Percentiles rank a stretch among this genome's conserved stretches.
Evolutionary conservation across 192 early-diverging fungal genomes (phyloP).

Genomic region (Backusella tarrabulga): DNA sequence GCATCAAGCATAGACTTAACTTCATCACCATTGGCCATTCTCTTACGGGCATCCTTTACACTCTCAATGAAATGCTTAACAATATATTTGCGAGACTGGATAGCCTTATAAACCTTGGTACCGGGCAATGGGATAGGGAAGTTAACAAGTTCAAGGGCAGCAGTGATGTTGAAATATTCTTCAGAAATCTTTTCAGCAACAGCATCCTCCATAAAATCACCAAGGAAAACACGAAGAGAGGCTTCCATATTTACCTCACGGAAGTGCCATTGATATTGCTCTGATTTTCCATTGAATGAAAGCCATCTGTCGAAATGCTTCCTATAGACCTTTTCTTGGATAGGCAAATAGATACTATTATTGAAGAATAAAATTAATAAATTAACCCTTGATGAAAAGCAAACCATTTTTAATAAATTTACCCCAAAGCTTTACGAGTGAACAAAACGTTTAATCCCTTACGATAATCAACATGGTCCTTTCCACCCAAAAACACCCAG

Average conservation of each 20-base stretch:
- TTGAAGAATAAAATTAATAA: background rate
- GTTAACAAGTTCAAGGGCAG: slow-evolving; percentile 46
- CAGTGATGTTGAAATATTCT: slow-evolving; percentile 45
- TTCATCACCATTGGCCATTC: slow-evolving; percentile 28
- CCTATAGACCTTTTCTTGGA: slow-evolving; percentile 35
- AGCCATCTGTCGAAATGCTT: slow-evolving; percentile 43
- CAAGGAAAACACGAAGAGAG: slow-evolving; percentile 42
- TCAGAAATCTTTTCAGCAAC: slow-evolving; percentile 37
- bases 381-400: background rate
- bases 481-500: slow-evolving; percentile 41
- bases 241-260: slow-evolving; percentile 46
- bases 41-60: slow-evolving; percentile 31
- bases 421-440: slow-evolving; percentile 39
- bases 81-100: slow-evolving; percentile 41
- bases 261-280: slow-evolving; percentile 40
- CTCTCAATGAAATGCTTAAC: slow-evolving; percentile 40
- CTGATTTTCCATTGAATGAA: slow-evolving; percentile 23
- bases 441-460: slow-evolving; percentile 41
- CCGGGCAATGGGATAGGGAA: slow-evolving; percentile 44
- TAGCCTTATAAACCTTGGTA: slow-evolving; percentile 46
- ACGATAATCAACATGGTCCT: slow-evolving; percentile 40
- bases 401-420: slow-evolving; percentile 3
- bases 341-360: slow-evolving; percentile 37
- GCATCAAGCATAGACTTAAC: slow-evolving; percentile 41
- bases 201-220: slow-evolving; percentile 33